Base-by-base conservation (phyloP, 2,329 filamentous ascomycete species). In the Aulographum hederae region DNA sequence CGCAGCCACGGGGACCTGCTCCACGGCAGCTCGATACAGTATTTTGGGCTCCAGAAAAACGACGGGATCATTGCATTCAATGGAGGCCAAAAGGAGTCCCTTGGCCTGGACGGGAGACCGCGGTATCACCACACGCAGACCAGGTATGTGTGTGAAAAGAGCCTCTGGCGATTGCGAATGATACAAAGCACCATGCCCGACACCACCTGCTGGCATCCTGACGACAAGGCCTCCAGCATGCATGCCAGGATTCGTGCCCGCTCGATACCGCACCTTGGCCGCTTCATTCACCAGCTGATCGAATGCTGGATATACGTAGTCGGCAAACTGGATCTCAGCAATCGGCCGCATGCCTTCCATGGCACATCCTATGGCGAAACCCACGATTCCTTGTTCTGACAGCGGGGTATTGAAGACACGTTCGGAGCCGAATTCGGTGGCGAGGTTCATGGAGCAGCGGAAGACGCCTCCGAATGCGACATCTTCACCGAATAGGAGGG, bases 381-480 rank as follows among this genome's bases (percentile, higher is more conserved):
- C 89, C 36, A 91, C 68, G 41, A 98, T 86, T 2, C 86, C 89
- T 54, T 95, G 89, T 51, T 98, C 89, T 20, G 77, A 81, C 42
- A 98, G 57, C 1, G 89, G 89, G 13, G 85, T 95, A 55, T 98
- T 95, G 64, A 98, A 98, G 20, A 98, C 85, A 35, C 89, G 67
- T 35, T 89, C 78, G 2, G 71, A 67, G 6, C 89, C 89, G 51
- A 89, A 92, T 34, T 81, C 81, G 38, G 84, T 78, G 19, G 82
- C 73, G 12, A 98, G 65, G 43, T 85, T 81, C 73, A 89, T 86
- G 19, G 81, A 86, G 56, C 84, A 94, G 34, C 89, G 70, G 48
- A 98, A 98, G 12, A 98, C 89, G 33, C 89, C 89, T 26, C 89
- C 89, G 44, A 98, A 98, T 11, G 89, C 81, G 5, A 98, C 84